Percentiles rank a stretch among this genome's conserved stretches.
Evolutionary conservation across 176 grass and related monocot species (phyloP).

Genomic region (Carex parvula): DNA sequence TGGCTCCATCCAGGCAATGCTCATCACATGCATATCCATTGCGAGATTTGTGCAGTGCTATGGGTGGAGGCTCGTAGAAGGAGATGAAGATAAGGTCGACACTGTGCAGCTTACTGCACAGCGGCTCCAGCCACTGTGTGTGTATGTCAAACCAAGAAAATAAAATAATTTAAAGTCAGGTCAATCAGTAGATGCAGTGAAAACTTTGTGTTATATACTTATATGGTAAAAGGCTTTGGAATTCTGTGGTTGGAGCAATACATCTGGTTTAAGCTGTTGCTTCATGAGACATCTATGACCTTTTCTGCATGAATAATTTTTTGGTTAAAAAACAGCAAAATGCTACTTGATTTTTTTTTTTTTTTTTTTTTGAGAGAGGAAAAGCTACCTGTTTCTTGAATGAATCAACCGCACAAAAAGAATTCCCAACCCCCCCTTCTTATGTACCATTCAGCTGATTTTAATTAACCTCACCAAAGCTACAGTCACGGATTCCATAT

Average conservation of each 20-base stretch:
- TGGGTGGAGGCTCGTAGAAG: constrained; percentile 61
- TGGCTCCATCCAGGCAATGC: constrained; percentile 50
- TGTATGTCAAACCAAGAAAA: constrained; percentile 44
- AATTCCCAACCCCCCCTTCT: no score
- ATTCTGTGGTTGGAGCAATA: constrained; percentile 2
- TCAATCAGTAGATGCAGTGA: background rate
- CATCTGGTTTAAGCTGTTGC: background rate
- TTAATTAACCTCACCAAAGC: no score
- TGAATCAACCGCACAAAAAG: no score
- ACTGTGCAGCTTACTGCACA: constrained; percentile 65
- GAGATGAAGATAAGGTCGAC: constrained; percentile 60
- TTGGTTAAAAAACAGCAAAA: background rate
- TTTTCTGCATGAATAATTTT: background rate
- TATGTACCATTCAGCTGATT: no score
- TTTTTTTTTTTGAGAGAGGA: background rate
- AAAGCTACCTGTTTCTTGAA: no score
- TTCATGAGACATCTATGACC: background rate
- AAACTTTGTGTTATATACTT: background rate
- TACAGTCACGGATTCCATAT: no score
- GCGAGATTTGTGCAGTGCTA: constrained; percentile 72
- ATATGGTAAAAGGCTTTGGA: background rate
- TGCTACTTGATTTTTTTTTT: no score
- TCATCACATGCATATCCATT: constrained; percentile 49
- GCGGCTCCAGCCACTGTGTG: constrained; percentile 50
- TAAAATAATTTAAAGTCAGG: background rate